Evolutionary conservation across 1,284 basidiomycete species (phyloP).

Genomic region (Omphalotus olearius): DNA sequence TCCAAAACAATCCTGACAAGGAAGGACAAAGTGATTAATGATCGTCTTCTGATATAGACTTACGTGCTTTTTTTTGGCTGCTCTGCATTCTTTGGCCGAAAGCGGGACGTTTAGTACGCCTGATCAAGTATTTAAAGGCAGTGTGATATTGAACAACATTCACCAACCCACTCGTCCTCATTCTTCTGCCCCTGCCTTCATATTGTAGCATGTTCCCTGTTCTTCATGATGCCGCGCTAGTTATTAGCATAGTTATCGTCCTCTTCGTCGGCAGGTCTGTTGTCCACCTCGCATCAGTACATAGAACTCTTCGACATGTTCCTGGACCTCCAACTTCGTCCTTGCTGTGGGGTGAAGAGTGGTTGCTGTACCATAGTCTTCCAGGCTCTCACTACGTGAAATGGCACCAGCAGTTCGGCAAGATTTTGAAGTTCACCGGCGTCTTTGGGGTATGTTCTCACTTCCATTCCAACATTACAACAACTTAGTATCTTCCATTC

Average conservation of each 20-base stretch:
- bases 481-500: constrained; percentile 3
- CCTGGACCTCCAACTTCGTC: constrained; percentile 45
- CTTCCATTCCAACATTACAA: constrained; percentile 1
- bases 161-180: no score
- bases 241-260: not conserved
- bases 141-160: no score
- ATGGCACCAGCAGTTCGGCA: constrained; percentile 50
- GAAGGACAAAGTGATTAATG: no score
- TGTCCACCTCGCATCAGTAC: constrained; percentile 25
- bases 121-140: no score
- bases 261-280: constrained; percentile 24
- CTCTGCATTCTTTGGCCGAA: no score
- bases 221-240: not conserved
- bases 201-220: not conserved
- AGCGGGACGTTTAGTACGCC: no score
- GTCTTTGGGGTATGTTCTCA: constrained; percentile 44
- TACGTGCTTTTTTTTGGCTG: no score
- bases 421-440: constrained; percentile 47
- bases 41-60: no score
- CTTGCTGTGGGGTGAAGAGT: constrained; percentile 55
- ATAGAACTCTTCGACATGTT: constrained; percentile 33
- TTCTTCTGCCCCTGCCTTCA: no score
- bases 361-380: constrained; percentile 40
- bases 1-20: no score
- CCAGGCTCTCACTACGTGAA: constrained; percentile 45